A percentile compares a stretch with the other conserved stretches of the same genome.
phyloP scores from a whole-genome alignment of 148 eudicot species.

The Chenopodium berlandieri region DNA sequence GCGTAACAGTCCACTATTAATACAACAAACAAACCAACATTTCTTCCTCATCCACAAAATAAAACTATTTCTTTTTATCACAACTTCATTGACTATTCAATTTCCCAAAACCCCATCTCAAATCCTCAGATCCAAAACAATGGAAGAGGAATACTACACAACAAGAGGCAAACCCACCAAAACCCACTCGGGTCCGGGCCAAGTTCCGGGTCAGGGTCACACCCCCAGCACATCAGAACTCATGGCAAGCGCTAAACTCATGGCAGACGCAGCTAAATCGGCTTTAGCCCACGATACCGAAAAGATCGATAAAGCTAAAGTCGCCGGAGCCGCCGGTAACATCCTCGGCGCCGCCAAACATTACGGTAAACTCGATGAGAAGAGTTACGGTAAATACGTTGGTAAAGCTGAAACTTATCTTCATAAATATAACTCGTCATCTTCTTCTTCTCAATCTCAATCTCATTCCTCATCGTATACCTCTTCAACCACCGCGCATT shows the following conservation, averaged over 20 bases:
- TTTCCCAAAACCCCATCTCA: not conserved
- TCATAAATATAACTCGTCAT: conserved; percentile 22
- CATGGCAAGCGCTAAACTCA: conserved; percentile 45
- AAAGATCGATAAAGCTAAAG: conserved; percentile 42
- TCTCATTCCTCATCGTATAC: conserved; percentile 19
- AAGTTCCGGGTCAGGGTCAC: not conserved
- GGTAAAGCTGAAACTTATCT: conserved; percentile 42
- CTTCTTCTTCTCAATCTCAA: not conserved
- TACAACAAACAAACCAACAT: no score
- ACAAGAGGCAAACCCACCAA: conserved; percentile 15
- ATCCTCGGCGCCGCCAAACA: conserved; percentile 41
- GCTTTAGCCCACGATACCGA: conserved; percentile 29
- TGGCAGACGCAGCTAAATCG: conserved; percentile 52
- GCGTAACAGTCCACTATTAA: not conserved
- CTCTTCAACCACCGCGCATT: not conserved
- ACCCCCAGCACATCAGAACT: conserved; percentile 25
- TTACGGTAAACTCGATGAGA: conserved; percentile 43
- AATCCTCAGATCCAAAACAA: not conserved
- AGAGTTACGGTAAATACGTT: conserved; percentile 38
- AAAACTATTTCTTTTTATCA: not conserved
- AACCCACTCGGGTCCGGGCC: not conserved
- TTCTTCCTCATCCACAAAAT: no score
- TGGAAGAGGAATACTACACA: conserved; percentile 1
- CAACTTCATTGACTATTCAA: not conserved
- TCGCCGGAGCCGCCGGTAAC: conserved; percentile 45